phyloP scores from a whole-genome alignment of 306 rosid genomes.

The Quercus variabilis region DNA sequence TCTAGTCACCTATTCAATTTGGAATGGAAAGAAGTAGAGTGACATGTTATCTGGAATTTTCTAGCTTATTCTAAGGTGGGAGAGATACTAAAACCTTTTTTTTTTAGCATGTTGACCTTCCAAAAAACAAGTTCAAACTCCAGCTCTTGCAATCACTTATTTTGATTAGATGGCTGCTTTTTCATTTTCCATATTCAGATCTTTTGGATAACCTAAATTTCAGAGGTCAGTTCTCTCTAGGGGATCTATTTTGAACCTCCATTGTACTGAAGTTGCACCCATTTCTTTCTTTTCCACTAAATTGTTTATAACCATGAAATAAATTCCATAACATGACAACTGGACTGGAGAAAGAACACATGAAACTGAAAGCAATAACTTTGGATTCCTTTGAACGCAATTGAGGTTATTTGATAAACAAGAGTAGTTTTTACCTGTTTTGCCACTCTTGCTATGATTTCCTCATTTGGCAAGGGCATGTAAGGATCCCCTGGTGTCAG shows the following conservation, averaged over 20 bases:
- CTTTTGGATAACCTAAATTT: neutral
- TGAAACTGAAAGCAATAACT: neutral
- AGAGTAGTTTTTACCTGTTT: constrained; percentile 58
- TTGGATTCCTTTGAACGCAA: neutral
- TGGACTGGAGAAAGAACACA: neutral
- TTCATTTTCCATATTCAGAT: neutral
- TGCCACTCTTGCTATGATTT: constrained; percentile 79
- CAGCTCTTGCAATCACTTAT: neutral
- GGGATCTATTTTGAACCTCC: neutral
- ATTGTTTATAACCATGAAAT: neutral
- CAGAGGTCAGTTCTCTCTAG: neutral
- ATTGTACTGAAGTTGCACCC: neutral
- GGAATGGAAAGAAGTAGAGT: neutral
- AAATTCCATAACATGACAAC: neutral
- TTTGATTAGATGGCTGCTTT: neutral
- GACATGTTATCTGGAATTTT: neutral
- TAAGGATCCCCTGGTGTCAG: constrained; percentile 98
- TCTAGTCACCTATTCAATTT: neutral
- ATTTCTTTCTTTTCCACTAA: neutral
- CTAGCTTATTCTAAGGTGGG: neutral
- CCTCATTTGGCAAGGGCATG: constrained; percentile 91
- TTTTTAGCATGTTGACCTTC: neutral
- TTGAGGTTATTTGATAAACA: neutral
- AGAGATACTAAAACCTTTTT: neutral
- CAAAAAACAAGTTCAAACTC: neutral